These are phyloP conservation scores for Phlyctochytrium arcticum DNA, from an alignment of 192 early-diverging fungal genomes.

Conservation along the genomic window DNA sequence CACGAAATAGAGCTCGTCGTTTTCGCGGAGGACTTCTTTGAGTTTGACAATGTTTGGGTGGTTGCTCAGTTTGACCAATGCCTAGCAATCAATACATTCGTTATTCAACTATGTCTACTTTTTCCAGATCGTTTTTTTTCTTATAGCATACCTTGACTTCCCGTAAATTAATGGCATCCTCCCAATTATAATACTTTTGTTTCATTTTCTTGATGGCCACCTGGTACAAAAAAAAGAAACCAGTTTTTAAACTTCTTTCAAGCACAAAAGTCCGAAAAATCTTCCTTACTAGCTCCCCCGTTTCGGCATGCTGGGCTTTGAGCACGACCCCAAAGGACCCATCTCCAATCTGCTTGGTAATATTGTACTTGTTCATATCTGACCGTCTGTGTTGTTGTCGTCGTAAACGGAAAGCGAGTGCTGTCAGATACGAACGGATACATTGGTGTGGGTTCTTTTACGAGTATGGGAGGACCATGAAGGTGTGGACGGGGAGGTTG, in stretches of 20 bases:
- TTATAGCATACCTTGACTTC: slow-evolving; percentile 66
- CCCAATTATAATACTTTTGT: slow-evolving; percentile 67
- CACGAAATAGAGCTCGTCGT: slow-evolving; percentile 86
- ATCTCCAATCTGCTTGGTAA: slow-evolving; percentile 70
- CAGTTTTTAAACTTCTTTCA: background rate
- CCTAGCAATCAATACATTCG: slow-evolving; percentile 29
- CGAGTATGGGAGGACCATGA: too few relatives aligned
- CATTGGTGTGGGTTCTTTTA: too few relatives aligned
- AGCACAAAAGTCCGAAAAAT: background rate
- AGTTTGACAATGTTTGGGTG: slow-evolving; percentile 86
- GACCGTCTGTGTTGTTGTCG: background rate
- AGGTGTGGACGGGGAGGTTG: too few relatives aligned
- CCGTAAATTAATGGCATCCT: slow-evolving; percentile 66
- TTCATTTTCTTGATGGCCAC: slow-evolving; percentile 92
- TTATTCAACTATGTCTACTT: background rate
- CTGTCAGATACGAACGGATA: too few relatives aligned
- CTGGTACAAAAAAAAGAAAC: slow-evolving; percentile 32
- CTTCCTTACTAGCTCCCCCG: slow-evolving; percentile 66
- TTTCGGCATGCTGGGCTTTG: slow-evolving; percentile 58
- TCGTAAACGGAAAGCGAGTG: too few relatives aligned
- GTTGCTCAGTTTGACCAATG: slow-evolving; percentile 64
- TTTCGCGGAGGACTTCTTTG: slow-evolving; percentile 76
- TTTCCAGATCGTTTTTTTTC: slow-evolving; percentile 1
- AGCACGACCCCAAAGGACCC: slow-evolving; percentile 82
- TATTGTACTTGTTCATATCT: slow-evolving; percentile 52